Evolutionary conservation across 2,329 filamentous ascomycete genomes (phyloP), one percentile per base, ranked within the genome.

Genomic region (Fusarium euwallaceae): DNA sequence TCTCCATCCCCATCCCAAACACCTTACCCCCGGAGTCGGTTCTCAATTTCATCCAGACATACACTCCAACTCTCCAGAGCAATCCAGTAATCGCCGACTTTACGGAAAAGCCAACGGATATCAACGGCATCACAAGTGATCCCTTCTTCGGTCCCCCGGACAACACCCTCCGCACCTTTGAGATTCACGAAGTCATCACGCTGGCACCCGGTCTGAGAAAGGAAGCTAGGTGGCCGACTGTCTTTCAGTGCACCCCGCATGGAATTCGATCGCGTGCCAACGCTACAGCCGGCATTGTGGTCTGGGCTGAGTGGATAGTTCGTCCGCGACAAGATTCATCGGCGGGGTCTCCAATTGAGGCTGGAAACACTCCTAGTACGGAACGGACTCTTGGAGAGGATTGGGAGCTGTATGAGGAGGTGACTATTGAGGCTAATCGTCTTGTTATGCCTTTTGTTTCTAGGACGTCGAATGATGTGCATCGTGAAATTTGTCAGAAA

Each of bases 361-460:
- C 61, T 36, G 36, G 60, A 0, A 62, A 66, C 0, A 74, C 72
- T 9, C 72, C 72, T 1, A 56, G 64, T 17, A 71, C 36, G 3
- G 58, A 62, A 2, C 64, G 48, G 5, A 74, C 72, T 4, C 8
- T 75, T 20, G 34, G 32, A 2, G 68, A 72, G 37, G 72, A 74
- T 4, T 74, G 72, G 72, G 72, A 74, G 4, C 24, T 74, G 16
- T 69, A 69, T 37, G 72, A 75, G 12, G 72, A 72, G 34, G 53
- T 75, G 8, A 20, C 62, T 0, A 65, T 74, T 4, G 72, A 74
- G 39, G 37, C 69, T 8, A 74, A 74, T 27, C 45, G 51, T 11
- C 59, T 74, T 4, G 17, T 74, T 11, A 74, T 74, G 72, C 72
- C 72, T 1, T 74, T 74, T 66, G 69, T 75, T 17, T 61, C 65